These are phyloP conservation scores for Russula vinacea DNA, from an alignment of 768 basidiomycete species.

Conservation along the genomic window DNA sequence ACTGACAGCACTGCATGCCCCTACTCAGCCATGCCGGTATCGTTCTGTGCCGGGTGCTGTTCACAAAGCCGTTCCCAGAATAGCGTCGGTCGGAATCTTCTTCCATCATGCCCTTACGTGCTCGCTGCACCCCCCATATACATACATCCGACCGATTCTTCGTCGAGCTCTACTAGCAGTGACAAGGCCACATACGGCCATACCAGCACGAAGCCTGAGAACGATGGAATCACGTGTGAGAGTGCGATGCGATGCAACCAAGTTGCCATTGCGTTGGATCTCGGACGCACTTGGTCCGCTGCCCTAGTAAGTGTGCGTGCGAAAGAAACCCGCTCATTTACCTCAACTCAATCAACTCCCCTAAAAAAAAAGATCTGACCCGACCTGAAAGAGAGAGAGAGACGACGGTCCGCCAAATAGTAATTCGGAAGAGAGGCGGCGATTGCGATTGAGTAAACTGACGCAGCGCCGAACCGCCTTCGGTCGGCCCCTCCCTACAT, in stretches of 20 bases:
- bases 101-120: background rate
- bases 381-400: background rate
- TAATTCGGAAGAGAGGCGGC: slow-evolving; percentile 17
- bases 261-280: background rate
- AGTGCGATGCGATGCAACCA: background rate
- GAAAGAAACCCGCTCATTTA: background rate
- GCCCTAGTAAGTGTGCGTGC: background rate
- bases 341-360: background rate
- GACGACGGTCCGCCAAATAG: background rate
- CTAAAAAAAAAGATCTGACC: background rate
- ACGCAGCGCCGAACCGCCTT: background rate
- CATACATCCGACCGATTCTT: no score
- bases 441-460: slow-evolving; percentile 25
- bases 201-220: background rate
- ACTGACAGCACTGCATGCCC: slow-evolving; percentile 8
- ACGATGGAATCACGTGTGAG: slow-evolving; percentile 8
- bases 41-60: slow-evolving; percentile 7
- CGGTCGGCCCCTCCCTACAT: background rate
- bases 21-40: slow-evolving; percentile 1
- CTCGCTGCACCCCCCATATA: background rate
- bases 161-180: no score
- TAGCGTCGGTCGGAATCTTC: background rate
- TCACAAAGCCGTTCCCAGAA: background rate
- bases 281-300: slow-evolving; percentile 14
- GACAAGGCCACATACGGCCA: background rate